phyloP scores from a whole-genome alignment of 75 land plant genomes.

The Azolla pinnata region DNA sequence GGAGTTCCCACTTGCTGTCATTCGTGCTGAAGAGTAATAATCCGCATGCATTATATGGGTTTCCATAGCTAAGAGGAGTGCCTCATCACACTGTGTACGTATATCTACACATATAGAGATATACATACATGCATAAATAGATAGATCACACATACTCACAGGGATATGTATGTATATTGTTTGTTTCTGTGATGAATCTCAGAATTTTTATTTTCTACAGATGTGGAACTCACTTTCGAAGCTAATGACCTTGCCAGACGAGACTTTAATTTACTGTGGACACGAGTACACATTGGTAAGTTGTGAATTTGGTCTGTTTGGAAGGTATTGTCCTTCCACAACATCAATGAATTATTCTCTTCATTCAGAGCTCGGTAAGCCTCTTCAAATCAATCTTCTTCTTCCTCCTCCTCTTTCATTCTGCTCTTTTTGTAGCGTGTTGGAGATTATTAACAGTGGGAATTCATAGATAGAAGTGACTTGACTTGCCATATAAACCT shows the following conservation, averaged over 20 bases:
- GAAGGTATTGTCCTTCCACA: no score
- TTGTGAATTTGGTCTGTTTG: background rate
- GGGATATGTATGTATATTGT: background rate
- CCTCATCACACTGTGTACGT: background rate
- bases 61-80: background rate
- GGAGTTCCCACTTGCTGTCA: background rate
- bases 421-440: background rate
- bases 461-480: no score
- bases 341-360: no score
- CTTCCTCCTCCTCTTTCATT: background rate
- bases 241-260: constrained; percentile 69
- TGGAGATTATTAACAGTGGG: no score
- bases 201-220: constrained; percentile 22
- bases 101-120: background rate
- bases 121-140: constrained; percentile 1
- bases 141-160: background rate
- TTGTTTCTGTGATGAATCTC: background rate
- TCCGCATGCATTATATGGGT: no score
- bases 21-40: no score
- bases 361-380: background rate
- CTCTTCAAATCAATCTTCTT: background rate
- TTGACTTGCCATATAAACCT: no score
- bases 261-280: constrained; percentile 72
- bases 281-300: constrained; percentile 92
- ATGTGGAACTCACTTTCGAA: constrained; percentile 78